Evolutionary conservation across 75 land plant species (phyloP).

Genomic region (Ceratopteris richardii): DNA sequence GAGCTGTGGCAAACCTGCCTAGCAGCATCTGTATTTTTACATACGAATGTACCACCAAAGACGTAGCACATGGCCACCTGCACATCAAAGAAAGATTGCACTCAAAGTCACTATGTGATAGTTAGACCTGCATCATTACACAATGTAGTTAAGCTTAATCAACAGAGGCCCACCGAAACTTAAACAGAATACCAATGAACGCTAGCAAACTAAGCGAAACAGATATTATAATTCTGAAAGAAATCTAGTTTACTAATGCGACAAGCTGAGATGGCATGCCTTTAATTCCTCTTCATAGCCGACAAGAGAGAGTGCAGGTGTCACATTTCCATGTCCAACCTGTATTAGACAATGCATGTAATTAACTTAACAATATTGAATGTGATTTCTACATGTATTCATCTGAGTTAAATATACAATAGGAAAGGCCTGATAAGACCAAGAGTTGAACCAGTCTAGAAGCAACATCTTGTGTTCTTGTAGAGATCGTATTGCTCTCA

Average conservation of each 20-base stretch:
- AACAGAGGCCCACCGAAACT: too few species aligned
- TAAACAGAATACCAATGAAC: too few species aligned
- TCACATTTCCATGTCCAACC: constrained; percentile 87
- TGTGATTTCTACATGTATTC: too few species aligned
- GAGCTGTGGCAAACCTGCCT: constrained; percentile 60
- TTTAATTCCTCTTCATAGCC: constrained; percentile 81
- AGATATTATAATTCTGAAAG: too few species aligned
- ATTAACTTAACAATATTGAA: too few species aligned
- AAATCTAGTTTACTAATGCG: neutral
- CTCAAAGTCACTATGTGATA: too few species aligned
- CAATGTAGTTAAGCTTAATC: too few species aligned
- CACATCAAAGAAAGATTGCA: constrained; percentile 3
- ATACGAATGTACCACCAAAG: constrained; percentile 94
- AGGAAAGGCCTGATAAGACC: too few species aligned
- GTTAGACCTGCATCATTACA: too few species aligned
- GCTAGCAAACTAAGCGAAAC: too few species aligned
- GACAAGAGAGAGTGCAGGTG: constrained; percentile 78
- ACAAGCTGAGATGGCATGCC: constrained; percentile 14
- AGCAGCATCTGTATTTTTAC: constrained; percentile 65
- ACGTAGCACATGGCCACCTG: constrained; percentile 97
- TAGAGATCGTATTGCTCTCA: constrained; percentile 42
- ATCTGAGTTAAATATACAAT: too few species aligned
- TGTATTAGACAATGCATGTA: constrained; percentile 8
- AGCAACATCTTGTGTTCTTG: constrained; percentile 65
- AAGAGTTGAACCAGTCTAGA: constrained; percentile 73